Evolutionary conservation across 495 filamentous ascomycete genomes (phyloP).

Genomic region (Hypoxylon rickii): DNA sequence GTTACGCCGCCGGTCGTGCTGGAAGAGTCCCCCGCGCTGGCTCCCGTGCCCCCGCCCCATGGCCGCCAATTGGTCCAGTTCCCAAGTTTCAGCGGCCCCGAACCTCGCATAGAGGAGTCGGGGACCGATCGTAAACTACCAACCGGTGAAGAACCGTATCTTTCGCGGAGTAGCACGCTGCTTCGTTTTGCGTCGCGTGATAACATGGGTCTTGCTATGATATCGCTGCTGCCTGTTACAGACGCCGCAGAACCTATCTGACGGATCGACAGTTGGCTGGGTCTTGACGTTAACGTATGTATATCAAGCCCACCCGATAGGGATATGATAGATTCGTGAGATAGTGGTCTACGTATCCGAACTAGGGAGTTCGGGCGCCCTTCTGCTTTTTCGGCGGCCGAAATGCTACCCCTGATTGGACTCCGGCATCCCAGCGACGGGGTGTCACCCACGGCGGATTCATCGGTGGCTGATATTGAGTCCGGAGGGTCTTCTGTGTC

Average conservation of each 20-base stretch:
- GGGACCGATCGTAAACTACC: conserved; percentile 37
- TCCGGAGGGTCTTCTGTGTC: conserved; percentile 22
- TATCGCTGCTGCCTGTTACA: conserved; percentile 46
- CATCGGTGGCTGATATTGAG: conserved; percentile 15
- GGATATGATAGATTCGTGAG: conserved; percentile 61
- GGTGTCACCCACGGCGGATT: conserved; percentile 27
- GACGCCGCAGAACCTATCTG: conserved; percentile 50
- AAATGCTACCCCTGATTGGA: conserved; percentile 6
- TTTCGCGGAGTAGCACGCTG: conserved; percentile 46
- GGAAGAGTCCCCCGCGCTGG: conserved; percentile 24
- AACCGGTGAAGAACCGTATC: conserved; percentile 37
- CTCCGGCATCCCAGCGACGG: conserved; percentile 13
- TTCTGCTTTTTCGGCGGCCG: conserved; percentile 18
- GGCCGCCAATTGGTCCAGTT: conserved; percentile 54
- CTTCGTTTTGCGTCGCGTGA: conserved; percentile 43
- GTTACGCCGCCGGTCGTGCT: conserved; percentile 5
- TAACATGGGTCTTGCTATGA: conserved; percentile 48
- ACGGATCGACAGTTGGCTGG: conserved; percentile 55
- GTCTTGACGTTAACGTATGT: conserved; percentile 56
- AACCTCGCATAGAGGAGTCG: conserved; percentile 28
- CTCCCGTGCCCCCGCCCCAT: conserved; percentile 40
- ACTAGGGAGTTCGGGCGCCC: conserved; percentile 10
- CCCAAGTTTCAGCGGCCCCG: conserved; percentile 37
- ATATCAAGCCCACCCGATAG: conserved; percentile 59
- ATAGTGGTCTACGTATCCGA: conserved; percentile 46